Evolutionary conservation across 1,284 basidiomycete genomes (phyloP), one percentile per base, ranked within the genome.

Genomic region (Taiwanofungus camphoratus): DNA sequence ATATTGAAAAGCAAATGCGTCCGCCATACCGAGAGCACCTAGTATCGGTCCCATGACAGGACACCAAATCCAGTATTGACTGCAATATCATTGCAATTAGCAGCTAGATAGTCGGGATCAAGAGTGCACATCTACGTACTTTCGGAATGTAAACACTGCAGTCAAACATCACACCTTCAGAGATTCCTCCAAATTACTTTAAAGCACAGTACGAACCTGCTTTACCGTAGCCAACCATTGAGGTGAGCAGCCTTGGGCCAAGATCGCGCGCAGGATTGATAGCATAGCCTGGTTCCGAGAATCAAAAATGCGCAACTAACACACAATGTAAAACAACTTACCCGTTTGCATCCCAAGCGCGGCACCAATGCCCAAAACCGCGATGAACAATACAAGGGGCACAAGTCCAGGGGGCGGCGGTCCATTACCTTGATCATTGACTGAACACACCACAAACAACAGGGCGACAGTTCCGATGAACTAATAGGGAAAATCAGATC

Each of bases 61-160:
- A 52, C 79, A 81, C 87, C 87, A 89, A 12, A 87, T 47, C 84
- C 84, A 90, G 56, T 87, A 90, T 48, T 83, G 81, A 53, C 68
- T 71, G 33, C 41, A 51, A 42, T 51, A 51, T 27, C 12, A 1
- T 29, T 15, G 9, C n/a, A 16, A 33, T 40, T 8, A 45, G 36
- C 9, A 41, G 20, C 29, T 5, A 32, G 24, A 42, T 34, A 5
- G 31, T 5, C 4, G 15, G 26, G 3, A 26, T 24, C n/a, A 21
- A 31, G 29, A 37, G 33, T 19, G 11, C n/a, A 13, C 23, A 33
- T 44, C 15, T 18, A 47, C 53, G 13, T 42, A 59, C 47, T 52
- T 51, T 45, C 73, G 65, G 51, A 66, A 74, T 21, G 65, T 56
- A 54, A 72, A 74, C 4, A 74, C 73, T 71, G 36, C 19, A 19